Conservation (phyloP, 2,329 filamentous ascomycete species). For the Geoglossum cookeanum region DNA sequence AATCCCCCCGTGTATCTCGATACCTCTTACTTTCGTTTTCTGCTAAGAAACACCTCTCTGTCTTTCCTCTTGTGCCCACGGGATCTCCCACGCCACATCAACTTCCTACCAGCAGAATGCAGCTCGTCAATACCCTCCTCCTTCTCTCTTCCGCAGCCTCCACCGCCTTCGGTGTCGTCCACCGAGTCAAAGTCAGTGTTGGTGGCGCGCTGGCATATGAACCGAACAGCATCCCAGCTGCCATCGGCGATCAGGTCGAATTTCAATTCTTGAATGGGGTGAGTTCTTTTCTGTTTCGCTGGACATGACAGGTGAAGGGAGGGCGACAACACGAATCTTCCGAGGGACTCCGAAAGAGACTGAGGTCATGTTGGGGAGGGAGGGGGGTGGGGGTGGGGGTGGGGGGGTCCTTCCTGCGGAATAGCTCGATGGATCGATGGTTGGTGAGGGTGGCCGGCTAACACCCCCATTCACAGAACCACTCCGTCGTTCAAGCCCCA, state of each 20-base stretch:
- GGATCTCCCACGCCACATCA: too few relatives aligned
- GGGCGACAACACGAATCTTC: not conserved
- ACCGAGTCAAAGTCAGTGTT: not conserved
- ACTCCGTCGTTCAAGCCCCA: constrained; percentile 61
- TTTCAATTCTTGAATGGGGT: constrained; percentile 33
- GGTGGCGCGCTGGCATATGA: constrained; percentile 36
- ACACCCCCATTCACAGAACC: constrained; percentile 30
- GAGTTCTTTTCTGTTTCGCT: constrained; percentile 5
- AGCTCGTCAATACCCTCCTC: not conserved
- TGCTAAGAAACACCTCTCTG: not conserved
- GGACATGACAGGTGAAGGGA: not conserved
- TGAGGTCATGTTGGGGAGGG: not conserved
- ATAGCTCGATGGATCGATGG: too few relatives aligned
- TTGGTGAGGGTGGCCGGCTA: not conserved
- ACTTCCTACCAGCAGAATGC: not conserved
- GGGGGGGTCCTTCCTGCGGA: too few relatives aligned
- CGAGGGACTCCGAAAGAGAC: not conserved
- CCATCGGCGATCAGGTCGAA: constrained; percentile 34
- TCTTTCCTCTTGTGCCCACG: not conserved
- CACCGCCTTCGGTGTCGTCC: not conserved
- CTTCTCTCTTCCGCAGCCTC: not conserved
- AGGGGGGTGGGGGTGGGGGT: not conserved
- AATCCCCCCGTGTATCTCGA: not conserved
- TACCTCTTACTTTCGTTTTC: not conserved
- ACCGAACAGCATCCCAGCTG: constrained; percentile 44